A percentile compares a stretch with the other conserved stretches of the same genome.
Conservation (phyloP, 2,329 filamentous ascomycete genomes). For the Epichloe sibirici region DNA sequence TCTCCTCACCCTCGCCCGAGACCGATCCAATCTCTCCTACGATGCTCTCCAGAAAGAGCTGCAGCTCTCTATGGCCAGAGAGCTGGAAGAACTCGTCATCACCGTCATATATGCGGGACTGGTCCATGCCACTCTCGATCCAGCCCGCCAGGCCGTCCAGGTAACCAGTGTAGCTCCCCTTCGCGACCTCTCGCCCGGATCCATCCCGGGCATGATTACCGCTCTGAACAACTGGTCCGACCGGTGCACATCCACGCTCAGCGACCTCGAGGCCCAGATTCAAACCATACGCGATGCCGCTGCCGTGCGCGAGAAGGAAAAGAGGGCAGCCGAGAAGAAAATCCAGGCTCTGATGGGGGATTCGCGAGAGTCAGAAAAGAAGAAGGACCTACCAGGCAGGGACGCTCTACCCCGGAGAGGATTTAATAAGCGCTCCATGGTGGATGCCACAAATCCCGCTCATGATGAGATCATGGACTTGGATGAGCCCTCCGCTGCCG, state of each 20-base stretch:
- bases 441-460: constrained; percentile 29
- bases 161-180: constrained; percentile 70
- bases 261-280: constrained; percentile 66
- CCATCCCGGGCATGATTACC: constrained; percentile 54
- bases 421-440: constrained; percentile 25
- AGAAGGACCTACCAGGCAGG: constrained; percentile 13
- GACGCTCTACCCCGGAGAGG: constrained; percentile 16
- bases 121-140: constrained; percentile 72
- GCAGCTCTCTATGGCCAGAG: constrained; percentile 50
- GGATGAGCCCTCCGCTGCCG: constrained; percentile 36
- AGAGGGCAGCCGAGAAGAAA: constrained; percentile 33
- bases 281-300: constrained; percentile 49
- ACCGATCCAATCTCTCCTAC: constrained; percentile 61
- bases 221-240: constrained; percentile 63
- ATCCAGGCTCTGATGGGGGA: constrained; percentile 37
- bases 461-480: constrained; percentile 43
- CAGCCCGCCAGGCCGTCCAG: constrained; percentile 58
- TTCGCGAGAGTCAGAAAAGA: constrained; percentile 30
- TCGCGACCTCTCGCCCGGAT: constrained; percentile 68
- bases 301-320: constrained; percentile 36
- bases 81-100: constrained; percentile 79
- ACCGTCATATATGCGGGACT: constrained; percentile 79
- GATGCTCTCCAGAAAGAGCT: constrained; percentile 52
- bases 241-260: constrained; percentile 65
- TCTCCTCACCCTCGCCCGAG: constrained; percentile 66